Evolutionary conservation across 2,329 filamentous ascomycete species (phyloP).

Genomic region (Epichloe bromicola): DNA sequence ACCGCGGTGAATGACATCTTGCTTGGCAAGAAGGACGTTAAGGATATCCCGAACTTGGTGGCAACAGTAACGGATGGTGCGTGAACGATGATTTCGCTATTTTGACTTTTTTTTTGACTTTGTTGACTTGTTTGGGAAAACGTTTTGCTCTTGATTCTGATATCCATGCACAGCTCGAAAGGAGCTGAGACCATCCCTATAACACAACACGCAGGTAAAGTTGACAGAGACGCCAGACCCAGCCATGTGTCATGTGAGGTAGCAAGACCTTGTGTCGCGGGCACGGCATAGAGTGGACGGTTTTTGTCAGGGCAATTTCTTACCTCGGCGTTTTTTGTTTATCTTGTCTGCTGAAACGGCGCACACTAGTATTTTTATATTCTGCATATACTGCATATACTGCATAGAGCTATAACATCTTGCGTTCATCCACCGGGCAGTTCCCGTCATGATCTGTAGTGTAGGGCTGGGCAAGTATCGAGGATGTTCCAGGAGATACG

Average conservation of each 20-base stretch:
- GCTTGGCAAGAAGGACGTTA: conserved; percentile 59
- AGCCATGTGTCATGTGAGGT: background rate
- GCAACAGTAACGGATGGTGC: conserved; percentile 11
- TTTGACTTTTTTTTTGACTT: too few species aligned
- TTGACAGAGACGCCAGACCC: background rate
- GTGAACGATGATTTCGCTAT: background rate
- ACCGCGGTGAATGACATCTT: conserved; percentile 77
- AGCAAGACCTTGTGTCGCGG: background rate
- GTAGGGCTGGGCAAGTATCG: too few species aligned
- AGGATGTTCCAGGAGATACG: too few species aligned
- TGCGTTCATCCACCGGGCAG: background rate
- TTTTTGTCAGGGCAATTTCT: background rate
- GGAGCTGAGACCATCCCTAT: background rate
- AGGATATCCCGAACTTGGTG: conserved; percentile 67
- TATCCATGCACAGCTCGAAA: background rate
- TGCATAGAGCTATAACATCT: background rate
- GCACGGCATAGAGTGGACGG: background rate
- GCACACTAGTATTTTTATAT: background rate
- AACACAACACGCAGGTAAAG: background rate
- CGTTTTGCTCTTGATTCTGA: background rate
- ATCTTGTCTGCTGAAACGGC: background rate
- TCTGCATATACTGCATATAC: background rate
- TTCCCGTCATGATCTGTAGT: background rate
- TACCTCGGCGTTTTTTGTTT: background rate
- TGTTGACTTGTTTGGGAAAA: background rate